Conservation (phyloP, 1,284 basidiomycete species). For the Moesziomyces parantarcticus region DNA sequence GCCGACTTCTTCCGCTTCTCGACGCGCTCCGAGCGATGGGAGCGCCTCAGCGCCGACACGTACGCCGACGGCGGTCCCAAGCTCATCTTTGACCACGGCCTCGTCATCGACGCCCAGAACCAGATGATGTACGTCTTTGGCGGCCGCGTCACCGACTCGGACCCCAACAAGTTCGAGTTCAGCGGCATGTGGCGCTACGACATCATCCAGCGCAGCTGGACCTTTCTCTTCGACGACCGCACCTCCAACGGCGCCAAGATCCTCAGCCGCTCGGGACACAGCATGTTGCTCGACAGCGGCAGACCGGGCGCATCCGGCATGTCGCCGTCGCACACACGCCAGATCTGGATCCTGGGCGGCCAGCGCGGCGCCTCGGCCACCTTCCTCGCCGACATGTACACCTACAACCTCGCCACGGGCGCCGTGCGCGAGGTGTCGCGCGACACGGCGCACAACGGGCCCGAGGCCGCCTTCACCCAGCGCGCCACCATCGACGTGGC, state of each 20-base stretch:
- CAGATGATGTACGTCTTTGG: conserved; percentile 83
- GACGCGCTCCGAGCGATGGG: conserved; percentile 64
- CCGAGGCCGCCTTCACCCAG: conserved; percentile 66
- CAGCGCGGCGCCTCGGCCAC: conserved; percentile 61
- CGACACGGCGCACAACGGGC: conserved; percentile 55
- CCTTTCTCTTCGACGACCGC: conserved; percentile 60
- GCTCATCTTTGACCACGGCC: conserved; percentile 82
- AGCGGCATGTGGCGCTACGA: conserved; percentile 68
- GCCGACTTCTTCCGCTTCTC: conserved; percentile 68
- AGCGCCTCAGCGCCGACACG: conserved; percentile 63
- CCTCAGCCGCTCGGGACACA: conserved; percentile 62
- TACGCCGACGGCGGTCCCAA: conserved; percentile 75
- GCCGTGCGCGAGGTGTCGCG: conserved; percentile 48
- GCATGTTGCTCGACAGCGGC: conserved; percentile 64
- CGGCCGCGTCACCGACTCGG: conserved; percentile 77
- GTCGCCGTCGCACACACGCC: conserved; percentile 45
- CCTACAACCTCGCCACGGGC: conserved; percentile 56
- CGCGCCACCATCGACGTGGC: conserved; percentile 62
- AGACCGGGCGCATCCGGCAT: conserved; percentile 39
- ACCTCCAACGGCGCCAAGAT: conserved; percentile 50
- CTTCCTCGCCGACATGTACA: conserved; percentile 67
- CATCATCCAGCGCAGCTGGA: conserved; percentile 60
- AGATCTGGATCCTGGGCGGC: conserved; percentile 66
- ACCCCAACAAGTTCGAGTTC: conserved; percentile 54
- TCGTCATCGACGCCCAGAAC: conserved; percentile 78